phyloP scores from a whole-genome alignment of 345 rosid genomes.

The Orychophragmus violaceus region DNA sequence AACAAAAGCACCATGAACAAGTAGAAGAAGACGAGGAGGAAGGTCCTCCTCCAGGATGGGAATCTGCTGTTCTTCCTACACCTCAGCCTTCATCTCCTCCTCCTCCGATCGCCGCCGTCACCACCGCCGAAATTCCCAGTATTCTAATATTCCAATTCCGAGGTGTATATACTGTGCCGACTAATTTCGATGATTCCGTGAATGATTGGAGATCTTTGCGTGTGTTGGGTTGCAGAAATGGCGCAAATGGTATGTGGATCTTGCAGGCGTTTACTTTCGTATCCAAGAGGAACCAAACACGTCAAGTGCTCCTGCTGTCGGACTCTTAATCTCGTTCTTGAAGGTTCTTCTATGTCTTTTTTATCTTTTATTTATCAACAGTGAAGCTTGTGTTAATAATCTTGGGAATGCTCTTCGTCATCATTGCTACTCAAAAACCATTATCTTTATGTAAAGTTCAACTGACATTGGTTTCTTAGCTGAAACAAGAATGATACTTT shows the following conservation, averaged over 20 bases:
- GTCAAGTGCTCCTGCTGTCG: constrained; percentile 66
- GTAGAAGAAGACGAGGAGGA: constrained; percentile 19
- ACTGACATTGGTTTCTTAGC: not conserved
- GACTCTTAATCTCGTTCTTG: constrained; percentile 66
- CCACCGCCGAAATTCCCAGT: constrained; percentile 3
- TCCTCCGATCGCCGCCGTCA: constrained; percentile 9
- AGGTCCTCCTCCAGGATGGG: constrained; percentile 40
- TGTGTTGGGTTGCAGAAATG: constrained; percentile 37
- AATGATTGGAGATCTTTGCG: not conserved
- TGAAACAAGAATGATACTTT: not conserved
- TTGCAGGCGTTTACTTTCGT: constrained; percentile 68
- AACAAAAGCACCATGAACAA: not conserved
- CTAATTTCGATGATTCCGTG: too few relatives aligned
- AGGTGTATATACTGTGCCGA: too few relatives aligned
- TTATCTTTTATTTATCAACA: not conserved
- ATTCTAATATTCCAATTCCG: too few relatives aligned
- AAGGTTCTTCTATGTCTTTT: constrained; percentile 47
- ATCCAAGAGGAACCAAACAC: constrained; percentile 59
- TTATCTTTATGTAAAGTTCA: not conserved
- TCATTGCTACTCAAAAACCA: not conserved
- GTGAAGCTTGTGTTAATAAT: not conserved
- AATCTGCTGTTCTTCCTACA: constrained; percentile 22
- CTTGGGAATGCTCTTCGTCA: not conserved
- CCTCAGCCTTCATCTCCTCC: not conserved
- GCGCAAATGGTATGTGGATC: constrained; percentile 95